phyloP scores from a whole-genome alignment of 805 yeast genomes.

The Millerozyma acaciae region DNA sequence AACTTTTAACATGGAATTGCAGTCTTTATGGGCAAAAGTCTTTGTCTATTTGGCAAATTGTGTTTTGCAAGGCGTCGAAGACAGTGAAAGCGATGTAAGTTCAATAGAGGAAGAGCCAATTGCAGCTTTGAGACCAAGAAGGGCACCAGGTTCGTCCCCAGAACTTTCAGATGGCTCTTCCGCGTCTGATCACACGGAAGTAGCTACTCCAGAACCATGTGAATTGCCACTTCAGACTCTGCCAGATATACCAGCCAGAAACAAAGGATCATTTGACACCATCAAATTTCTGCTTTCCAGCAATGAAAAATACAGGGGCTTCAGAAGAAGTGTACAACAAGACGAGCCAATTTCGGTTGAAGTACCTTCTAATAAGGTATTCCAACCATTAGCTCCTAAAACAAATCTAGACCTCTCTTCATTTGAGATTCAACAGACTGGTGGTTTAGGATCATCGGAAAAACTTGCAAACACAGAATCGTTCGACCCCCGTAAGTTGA shows the following conservation, averaged over 20 bases:
- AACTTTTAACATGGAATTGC: conserved; percentile 27
- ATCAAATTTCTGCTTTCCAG: conserved; percentile 8
- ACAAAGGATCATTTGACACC: not conserved
- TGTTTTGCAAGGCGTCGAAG: conserved; percentile 22
- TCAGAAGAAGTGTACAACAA: conserved; percentile 32
- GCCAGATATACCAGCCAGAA: conserved; percentile 2
- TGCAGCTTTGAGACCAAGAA: conserved; percentile 20
- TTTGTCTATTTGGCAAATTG: conserved; percentile 38
- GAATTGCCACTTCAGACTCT: conserved; percentile 10
- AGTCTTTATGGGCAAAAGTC: conserved; percentile 37
- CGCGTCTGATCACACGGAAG: no score
- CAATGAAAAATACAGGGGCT: conserved; percentile 38
- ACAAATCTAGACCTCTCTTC: not conserved
- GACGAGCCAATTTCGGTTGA: conserved; percentile 21
- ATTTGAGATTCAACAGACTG: no score
- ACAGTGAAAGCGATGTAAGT: conserved; percentile 16
- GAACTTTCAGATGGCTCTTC: no score
- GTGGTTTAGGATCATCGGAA: no score
- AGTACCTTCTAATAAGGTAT: conserved; percentile 13
- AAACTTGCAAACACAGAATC: conserved; percentile 2
- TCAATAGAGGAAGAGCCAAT: conserved; percentile 19
- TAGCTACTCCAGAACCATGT: conserved; percentile 8
- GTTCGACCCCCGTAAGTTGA: conserved; percentile 22
- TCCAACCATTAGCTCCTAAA: conserved; percentile 6
- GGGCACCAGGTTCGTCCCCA: conserved; percentile 7